These are phyloP conservation scores for Phytophthora sp. DNA, from an alignment of 352 stramenopile genomes.

Conservation along the genomic window DNA sequence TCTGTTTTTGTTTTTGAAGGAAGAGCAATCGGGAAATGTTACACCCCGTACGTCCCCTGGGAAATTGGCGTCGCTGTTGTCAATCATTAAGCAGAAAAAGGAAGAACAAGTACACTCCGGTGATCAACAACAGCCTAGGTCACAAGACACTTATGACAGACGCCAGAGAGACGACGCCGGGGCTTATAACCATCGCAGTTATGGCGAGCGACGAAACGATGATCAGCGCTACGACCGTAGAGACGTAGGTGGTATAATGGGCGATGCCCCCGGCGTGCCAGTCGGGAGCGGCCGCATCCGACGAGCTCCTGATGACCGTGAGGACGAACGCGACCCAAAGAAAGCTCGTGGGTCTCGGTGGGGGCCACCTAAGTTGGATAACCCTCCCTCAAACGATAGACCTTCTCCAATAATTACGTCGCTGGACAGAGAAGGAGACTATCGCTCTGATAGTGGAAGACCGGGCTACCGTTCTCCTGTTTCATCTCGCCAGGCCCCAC, in stretches of 20 bases:
- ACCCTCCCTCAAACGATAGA: slow-evolving; percentile 36
- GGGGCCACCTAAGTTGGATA: slow-evolving; percentile 58
- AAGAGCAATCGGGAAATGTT: slow-evolving; percentile 36
- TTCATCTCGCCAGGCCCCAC: slow-evolving; percentile 19
- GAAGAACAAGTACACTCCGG: slow-evolving; percentile 40
- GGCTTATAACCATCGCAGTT: slow-evolving; percentile 19
- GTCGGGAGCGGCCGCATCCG: slow-evolving; percentile 27
- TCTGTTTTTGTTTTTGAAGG: slow-evolving; percentile 10
- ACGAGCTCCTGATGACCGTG: slow-evolving; percentile 32
- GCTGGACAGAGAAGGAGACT: slow-evolving; percentile 29
- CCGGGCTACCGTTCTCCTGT: slow-evolving; percentile 23
- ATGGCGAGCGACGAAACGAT: slow-evolving; percentile 29
- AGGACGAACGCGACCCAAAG: slow-evolving; percentile 51
- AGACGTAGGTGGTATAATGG: slow-evolving; percentile 37
- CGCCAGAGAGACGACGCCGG: slow-evolving; percentile 16
- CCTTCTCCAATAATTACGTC: slow-evolving; percentile 59
- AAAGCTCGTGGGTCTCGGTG: slow-evolving; percentile 74
- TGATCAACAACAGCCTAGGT: slow-evolving; percentile 16
- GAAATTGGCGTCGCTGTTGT: slow-evolving; percentile 78
- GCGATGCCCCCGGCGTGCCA: slow-evolving; percentile 24
- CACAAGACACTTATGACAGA: slow-evolving; percentile 15
- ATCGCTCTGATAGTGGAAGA: slow-evolving; percentile 26
- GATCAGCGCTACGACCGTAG: slow-evolving; percentile 15
- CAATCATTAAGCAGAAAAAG: slow-evolving; percentile 87
- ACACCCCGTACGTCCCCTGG: slow-evolving; percentile 50